Conservation (phyloP, 192 early-diverging fungal genomes). For the Backusella liffmaniae region DNA sequence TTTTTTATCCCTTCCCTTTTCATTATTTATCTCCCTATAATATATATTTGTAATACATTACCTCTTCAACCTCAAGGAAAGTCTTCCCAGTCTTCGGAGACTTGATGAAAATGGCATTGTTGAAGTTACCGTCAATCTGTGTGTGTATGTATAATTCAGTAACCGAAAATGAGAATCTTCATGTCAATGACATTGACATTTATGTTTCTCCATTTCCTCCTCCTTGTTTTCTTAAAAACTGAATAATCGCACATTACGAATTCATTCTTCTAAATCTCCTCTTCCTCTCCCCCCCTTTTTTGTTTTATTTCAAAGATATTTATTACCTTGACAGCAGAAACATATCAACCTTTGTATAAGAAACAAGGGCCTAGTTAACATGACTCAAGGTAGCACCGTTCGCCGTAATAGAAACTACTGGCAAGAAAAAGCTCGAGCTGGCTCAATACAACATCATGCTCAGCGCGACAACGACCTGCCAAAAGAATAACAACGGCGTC, state of each 20-base stretch:
- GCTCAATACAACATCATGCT: constrained; percentile 98
- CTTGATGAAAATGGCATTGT: constrained; percentile 89
- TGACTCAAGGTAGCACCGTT: constrained; percentile 97
- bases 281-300: not conserved
- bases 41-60: constrained; percentile 16
- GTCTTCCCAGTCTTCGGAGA: constrained; percentile 58
- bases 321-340: constrained; percentile 60
- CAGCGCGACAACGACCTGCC: constrained; percentile 75
- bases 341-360: constrained; percentile 97
- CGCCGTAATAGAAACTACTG: constrained; percentile 63
- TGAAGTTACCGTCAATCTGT: constrained; percentile 67
- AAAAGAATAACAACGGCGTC: constrained; percentile 97
- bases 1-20: not conserved
- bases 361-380: constrained; percentile 99
- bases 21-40: not conserved
- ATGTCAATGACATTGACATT: not conserved
- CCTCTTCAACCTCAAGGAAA: constrained; percentile 76
- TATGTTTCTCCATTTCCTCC: not conserved
- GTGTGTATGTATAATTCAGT: not conserved
- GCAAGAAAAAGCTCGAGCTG: constrained; percentile 85
- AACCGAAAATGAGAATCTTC: not conserved
- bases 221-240: not conserved
- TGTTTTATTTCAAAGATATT: not conserved
- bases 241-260: not conserved
- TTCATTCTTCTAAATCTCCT: not conserved